Base-by-base conservation (phyloP, 169 alveolate genomes). In the Plasmodium gonderi region DNA sequence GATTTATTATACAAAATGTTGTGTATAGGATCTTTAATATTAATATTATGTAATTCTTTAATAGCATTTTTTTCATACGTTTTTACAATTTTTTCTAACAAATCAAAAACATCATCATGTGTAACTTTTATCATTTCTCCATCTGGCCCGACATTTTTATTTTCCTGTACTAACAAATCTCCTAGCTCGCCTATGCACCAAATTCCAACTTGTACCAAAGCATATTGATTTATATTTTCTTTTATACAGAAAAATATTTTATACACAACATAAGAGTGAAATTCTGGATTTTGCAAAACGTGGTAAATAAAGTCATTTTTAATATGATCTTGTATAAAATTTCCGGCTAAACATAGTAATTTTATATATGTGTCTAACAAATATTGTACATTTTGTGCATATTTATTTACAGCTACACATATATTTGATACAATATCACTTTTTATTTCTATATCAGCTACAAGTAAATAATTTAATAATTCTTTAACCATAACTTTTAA, bases 181-280 rank as follows among this genome's bases (percentile, higher is more conserved):
- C 93, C 95, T 78, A 94, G 97, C 83, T 98, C 99, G 3, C 99
- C 99, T 14, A 98, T 91, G 47, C 97, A 96, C 99, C 99, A 98
- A 17, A 97, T 79, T 38, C 98, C 95, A 14, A 97, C 98, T 75
- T 96, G 96, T 17, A 98, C 97, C 31, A 98, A 95, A 31, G 98
- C 98, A 47, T 96, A 92, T 85, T 98, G 98, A 38, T 96, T 97
- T 77, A 96, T 79, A 80, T 97, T 98, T 72, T 97, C 97, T 44
- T 94, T 91, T 79, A 97, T 91, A 20, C 97, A 95, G 40, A 92
- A 95, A 89, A 95, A 97, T 38, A 97, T 94, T 91, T 97, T 97
- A 74, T 93, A 90, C 0, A 97, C 97, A 38, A 97, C 95, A 85
- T 96, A 96, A n/a, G 96, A 85, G 49, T 97, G 97, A 8, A 94